Evolutionary conservation across 2,329 filamentous ascomycete genomes (phyloP), one percentile per base, ranked within the genome.

Genomic region (Fusarium sp.): DNA sequence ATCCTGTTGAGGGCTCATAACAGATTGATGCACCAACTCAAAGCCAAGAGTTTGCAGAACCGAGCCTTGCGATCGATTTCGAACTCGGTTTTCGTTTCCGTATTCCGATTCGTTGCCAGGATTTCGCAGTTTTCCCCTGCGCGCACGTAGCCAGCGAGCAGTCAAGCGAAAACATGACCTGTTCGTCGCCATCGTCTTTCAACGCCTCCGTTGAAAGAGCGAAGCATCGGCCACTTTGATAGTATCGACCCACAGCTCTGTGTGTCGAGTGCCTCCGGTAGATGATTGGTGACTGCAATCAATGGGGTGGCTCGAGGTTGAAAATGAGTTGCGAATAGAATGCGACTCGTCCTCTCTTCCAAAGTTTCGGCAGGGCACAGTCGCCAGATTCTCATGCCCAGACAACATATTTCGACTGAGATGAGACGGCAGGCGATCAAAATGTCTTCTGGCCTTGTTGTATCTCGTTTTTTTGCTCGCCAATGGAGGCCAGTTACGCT

Each of bases 381-480:
- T 20, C 45, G 45, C 34, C 45, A 20, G 27, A 27, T 66, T 48
- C 20, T 35, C 52, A 60, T 20, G 27, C 37, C 43, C 45, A 54
- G 52, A 41, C 25, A 64, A 48, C 41, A 60, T 45, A 18, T 23
- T n/a, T 10, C 52, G 27, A 43, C 52, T 61, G 50, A 41, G 61
- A 73, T 61, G 45, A 45, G 61, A 73, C 60, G 54, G 13, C n/a
- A 61, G 39, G 43, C 32, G n/a, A 59, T 34, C 30, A 66, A 35
- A 43, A 32, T 39, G 52, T 52, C 45, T 57, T 45, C 48, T 39
- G 35, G 54, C 23, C 27, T 58, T 56, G 57, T 62, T 58, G 69
- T 66, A 56, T 70, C 58, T 25, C 66, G 50, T 39, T 67, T 58
- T 58, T 35, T 34, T 68, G 54, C 54, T 59, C 59, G 48, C 34